These are phyloP conservation scores for Priceomyces haplophilus DNA, from an alignment of 805 yeast genomes.

Conservation along the genomic window DNA sequence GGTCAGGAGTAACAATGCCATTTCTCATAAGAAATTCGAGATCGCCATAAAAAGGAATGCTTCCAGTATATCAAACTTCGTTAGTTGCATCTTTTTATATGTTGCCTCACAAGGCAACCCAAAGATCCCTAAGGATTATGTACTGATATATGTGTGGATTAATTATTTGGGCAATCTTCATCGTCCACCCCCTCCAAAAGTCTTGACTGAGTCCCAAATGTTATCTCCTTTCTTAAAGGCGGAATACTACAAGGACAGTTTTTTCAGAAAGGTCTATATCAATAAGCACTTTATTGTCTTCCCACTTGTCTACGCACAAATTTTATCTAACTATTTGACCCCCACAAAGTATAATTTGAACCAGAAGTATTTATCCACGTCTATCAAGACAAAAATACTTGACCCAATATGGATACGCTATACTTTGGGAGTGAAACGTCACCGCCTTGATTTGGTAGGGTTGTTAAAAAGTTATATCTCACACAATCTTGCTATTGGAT, in stretches of 20 bases:
- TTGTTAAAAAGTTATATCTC: constrained; percentile 22
- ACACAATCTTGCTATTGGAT: constrained; percentile 23
- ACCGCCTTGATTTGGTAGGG: constrained; percentile 28
- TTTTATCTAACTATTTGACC: constrained; percentile 39
- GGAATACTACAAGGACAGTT: constrained; percentile 16
- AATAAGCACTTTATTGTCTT: constrained; percentile 32
- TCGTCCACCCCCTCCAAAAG: constrained; percentile 30
- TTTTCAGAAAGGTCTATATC: constrained; percentile 20
- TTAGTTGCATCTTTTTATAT: constrained; percentile 23
- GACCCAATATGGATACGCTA: constrained; percentile 44
- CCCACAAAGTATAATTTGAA: constrained; percentile 36
- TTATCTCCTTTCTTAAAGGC: constrained; percentile 24
- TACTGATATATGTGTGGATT: constrained; percentile 31
- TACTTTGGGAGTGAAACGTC: constrained; percentile 24
- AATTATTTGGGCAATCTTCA: constrained; percentile 29
- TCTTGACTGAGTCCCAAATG: constrained; percentile 24
- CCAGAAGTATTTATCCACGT: constrained; percentile 32
- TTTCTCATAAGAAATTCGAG: not conserved
- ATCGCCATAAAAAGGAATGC: constrained; percentile 15
- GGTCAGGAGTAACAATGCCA: not conserved
- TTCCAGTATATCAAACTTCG: constrained; percentile 19
- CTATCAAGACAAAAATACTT: constrained; percentile 28
- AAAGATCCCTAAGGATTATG: constrained; percentile 37
- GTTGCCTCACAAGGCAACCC: constrained; percentile 23
- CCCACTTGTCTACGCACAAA: constrained; percentile 37